Percentiles rank a stretch among this genome's conserved stretches.
Evolutionary conservation across 2,329 filamentous ascomycete species (phyloP).

Genomic region (Diplodia mutila): DNA sequence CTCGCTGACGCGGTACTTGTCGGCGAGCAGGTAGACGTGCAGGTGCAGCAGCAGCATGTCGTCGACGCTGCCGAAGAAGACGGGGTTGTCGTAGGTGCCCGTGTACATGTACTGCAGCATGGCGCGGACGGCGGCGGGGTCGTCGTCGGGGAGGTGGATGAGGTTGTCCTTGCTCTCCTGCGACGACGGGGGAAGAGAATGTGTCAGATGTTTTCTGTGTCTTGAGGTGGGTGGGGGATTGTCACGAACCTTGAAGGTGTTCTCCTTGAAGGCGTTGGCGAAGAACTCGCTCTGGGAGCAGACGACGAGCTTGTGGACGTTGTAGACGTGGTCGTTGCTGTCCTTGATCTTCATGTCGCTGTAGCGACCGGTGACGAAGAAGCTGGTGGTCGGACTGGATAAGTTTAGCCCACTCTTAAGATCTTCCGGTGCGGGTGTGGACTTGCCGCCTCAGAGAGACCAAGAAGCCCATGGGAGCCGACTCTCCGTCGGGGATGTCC

Average conservation of each 20-base stretch:
- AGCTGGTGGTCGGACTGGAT: not conserved
- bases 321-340: not conserved
- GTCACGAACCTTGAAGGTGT: constrained; percentile 12
- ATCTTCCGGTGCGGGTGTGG: not conserved
- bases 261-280: constrained; percentile 1
- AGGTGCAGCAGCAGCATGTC: not conserved
- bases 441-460: not conserved
- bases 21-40: not conserved
- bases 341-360: constrained; percentile 1
- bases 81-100: constrained; percentile 18
- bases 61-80: not conserved
- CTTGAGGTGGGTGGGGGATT: not conserved
- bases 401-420: not conserved
- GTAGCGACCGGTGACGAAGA: not conserved
- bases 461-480: too few species aligned
- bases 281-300: constrained; percentile 19
- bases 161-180: not conserved
- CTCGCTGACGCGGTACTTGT: not conserved
- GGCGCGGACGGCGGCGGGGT: constrained; percentile 4
- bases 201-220: not conserved
- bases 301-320: constrained; percentile 21
- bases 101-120: constrained; percentile 24
- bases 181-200: not conserved
- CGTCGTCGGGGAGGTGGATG: not conserved
- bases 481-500: too few species aligned